phyloP scores from a whole-genome alignment of 2,329 filamentous ascomycete genomes.

The Apiospora marii region DNA sequence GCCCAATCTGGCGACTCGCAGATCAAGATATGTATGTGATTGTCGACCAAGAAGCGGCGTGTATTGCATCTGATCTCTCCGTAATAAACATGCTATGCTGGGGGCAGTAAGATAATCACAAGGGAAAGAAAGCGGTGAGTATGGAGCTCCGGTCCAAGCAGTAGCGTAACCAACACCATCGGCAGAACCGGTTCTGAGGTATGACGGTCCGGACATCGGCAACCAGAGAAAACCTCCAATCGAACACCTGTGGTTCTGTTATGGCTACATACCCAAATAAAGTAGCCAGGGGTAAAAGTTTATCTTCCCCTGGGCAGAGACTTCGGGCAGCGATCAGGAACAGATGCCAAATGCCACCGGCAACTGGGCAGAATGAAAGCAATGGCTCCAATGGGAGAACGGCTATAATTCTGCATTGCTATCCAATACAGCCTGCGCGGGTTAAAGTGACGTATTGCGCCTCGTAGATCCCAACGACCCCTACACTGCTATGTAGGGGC shows the following conservation, averaged over 20 bases:
- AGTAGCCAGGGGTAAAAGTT: not conserved
- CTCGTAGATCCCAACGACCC: conserved; percentile 15
- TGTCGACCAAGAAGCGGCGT: not conserved
- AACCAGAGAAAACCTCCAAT: not conserved
- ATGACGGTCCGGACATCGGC: conserved; percentile 10
- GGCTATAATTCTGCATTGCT: not conserved
- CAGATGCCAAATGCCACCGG: not conserved
- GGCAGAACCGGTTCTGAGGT: conserved; percentile 12
- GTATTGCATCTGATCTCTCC: not conserved
- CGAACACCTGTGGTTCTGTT: not conserved
- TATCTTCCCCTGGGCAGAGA: not conserved
- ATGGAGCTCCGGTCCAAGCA: not conserved
- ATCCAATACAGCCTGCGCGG: not conserved
- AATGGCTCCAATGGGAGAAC: not conserved
- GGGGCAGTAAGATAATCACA: not conserved
- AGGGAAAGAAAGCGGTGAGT: conserved; percentile 7
- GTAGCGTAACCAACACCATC: conserved; percentile 6
- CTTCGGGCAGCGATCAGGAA: not conserved
- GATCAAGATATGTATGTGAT: conserved; percentile 14
- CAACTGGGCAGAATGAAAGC: not conserved
- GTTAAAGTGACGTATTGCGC: conserved; percentile 1
- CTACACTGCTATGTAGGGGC: not conserved
- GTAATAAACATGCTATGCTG: not conserved
- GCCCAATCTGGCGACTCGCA: conserved; percentile 22
- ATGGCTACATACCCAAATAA: not conserved